These are phyloP conservation scores for Leccinum ochraceum DNA, from an alignment of 768 basidiomycete genomes.

Conservation along the genomic window DNA sequence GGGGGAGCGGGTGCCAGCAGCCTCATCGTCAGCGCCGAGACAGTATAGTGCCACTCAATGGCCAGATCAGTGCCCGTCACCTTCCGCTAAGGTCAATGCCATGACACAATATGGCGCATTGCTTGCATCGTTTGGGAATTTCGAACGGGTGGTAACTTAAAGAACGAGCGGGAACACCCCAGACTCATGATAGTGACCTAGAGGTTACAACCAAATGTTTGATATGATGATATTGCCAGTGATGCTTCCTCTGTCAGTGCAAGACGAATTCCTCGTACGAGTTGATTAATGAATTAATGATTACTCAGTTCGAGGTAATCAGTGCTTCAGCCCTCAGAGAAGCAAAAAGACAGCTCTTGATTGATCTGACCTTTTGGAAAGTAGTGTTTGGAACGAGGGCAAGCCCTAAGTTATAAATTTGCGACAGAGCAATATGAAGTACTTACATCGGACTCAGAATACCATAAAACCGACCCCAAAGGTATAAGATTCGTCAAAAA, in stretches of 20 bases:
- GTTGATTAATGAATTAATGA: not conserved
- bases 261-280: not conserved
- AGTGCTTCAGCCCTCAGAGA: not conserved
- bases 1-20: too few relatives aligned
- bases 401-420: not conserved
- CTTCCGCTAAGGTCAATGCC: too few relatives aligned
- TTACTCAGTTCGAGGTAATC: not conserved
- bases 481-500: conserved; percentile 35
- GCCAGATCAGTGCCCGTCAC: too few relatives aligned
- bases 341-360: not conserved
- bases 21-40: not conserved
- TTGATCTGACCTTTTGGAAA: not conserved
- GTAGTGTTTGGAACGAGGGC: not conserved
- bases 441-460: not conserved
- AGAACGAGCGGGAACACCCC: too few relatives aligned
- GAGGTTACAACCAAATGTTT: too few relatives aligned
- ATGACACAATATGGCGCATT: too few relatives aligned
- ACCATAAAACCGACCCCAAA: not conserved
- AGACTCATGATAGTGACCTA: too few relatives aligned
- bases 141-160: too few relatives aligned
- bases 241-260: not conserved
- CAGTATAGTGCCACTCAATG: too few relatives aligned
- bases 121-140: too few relatives aligned
- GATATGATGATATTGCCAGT: too few relatives aligned
- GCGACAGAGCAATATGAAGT: not conserved